These are phyloP conservation scores for Elongisporangium prolatum DNA, from an alignment of 352 stramenopile genomes.

Conservation along the genomic window DNA sequence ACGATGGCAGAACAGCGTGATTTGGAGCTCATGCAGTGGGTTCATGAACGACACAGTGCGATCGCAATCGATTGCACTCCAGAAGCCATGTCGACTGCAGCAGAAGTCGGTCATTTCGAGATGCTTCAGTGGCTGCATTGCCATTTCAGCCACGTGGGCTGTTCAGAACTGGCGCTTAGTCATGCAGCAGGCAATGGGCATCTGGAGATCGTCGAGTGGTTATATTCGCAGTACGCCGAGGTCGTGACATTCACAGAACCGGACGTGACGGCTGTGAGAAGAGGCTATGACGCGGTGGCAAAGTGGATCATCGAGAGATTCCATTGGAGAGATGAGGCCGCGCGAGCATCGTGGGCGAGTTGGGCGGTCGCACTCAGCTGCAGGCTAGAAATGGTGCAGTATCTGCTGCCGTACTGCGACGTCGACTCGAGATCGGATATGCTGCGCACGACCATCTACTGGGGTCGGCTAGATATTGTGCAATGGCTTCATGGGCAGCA, in stretches of 20 bases:
- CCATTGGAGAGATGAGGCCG: background rate
- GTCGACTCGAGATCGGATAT: background rate
- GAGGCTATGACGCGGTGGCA: background rate
- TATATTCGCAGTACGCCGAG: conserved; percentile 8
- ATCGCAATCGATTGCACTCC: background rate
- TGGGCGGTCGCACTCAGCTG: background rate
- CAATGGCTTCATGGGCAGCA: conserved; percentile 7
- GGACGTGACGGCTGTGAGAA: background rate
- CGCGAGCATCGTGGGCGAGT: background rate
- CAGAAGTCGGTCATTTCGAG: background rate
- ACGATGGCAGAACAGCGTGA: background rate
- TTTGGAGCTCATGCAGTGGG: background rate
- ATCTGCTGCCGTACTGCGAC: background rate
- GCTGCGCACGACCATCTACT: background rate
- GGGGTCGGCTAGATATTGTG: conserved; percentile 1
- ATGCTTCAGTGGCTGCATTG: background rate
- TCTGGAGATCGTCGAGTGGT: conserved; percentile 29
- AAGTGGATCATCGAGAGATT: background rate
- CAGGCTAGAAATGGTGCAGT: background rate
- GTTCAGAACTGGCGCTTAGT: conserved; percentile 7
- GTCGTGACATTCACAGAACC: background rate
- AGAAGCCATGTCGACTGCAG: background rate
- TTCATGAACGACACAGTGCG: background rate
- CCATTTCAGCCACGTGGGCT: background rate
- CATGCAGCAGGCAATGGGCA: conserved; percentile 26